Conservation (phyloP, 768 basidiomycete genomes). For the Phallus indusiatus region DNA sequence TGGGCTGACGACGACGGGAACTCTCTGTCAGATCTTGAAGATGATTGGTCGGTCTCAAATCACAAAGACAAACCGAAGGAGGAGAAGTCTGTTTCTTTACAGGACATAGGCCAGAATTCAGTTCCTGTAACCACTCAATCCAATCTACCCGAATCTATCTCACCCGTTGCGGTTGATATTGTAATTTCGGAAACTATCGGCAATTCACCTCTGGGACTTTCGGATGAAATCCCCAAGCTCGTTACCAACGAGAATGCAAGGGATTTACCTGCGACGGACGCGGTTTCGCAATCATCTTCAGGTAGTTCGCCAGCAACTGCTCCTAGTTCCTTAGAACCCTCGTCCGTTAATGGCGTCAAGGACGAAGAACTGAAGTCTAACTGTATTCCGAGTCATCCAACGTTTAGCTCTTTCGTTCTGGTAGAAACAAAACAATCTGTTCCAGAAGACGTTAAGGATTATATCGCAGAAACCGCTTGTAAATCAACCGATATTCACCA, state of each 20-base stretch:
- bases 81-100: conserved; percentile 14
- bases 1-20: conserved; percentile 77
- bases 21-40: conserved; percentile 62
- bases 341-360: not conserved
- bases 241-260: too few relatives aligned
- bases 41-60: conserved; percentile 71
- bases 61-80: conserved; percentile 16
- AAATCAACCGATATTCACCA: not conserved
- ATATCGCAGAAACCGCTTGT: not conserved
- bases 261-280: too few relatives aligned
- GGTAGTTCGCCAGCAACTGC: not conserved
- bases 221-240: too few relatives aligned
- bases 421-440: not conserved
- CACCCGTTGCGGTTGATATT: too few relatives aligned
- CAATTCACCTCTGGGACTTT: too few relatives aligned
- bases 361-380: not conserved
- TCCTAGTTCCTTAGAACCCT: conserved; percentile 9
- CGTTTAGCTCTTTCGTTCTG: conserved; percentile 42
- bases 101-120: conserved; percentile 24
- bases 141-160: too few relatives aligned
- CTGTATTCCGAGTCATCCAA: conserved; percentile 27
- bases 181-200: too few relatives aligned
- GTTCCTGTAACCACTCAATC: conserved; percentile 13
- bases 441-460: not conserved
- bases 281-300: too few relatives aligned